Evolutionary conservation across 768 basidiomycete genomes (phyloP).

Genomic region (Lentinula edodes): DNA sequence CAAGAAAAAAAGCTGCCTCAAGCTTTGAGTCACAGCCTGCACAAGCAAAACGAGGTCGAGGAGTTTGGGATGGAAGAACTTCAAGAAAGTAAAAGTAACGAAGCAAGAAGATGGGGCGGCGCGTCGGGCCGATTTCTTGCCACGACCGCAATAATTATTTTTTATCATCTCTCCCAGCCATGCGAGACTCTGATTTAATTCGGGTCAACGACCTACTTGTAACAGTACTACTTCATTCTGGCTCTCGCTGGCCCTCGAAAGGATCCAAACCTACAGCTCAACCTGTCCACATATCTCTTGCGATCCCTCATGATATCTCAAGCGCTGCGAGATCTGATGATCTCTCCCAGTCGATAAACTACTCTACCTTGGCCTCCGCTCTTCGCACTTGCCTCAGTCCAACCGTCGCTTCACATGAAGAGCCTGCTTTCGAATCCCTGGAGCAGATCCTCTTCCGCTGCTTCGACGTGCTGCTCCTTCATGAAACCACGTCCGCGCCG

Average conservation of each 20-base stretch:
- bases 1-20: neutral
- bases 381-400: slow-evolving; percentile 21
- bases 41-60: neutral
- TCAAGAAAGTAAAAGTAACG: neutral
- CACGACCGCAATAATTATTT: neutral
- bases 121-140: neutral
- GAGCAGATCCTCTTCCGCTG: slow-evolving; percentile 40
- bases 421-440: slow-evolving; percentile 32
- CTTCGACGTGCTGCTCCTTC: slow-evolving; percentile 30
- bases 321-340: slow-evolving; percentile 47
- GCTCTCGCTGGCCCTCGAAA: slow-evolving; percentile 40
- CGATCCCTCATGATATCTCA: slow-evolving; percentile 45
- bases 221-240: slow-evolving; percentile 31
- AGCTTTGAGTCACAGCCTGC: neutral
- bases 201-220: slow-evolving; percentile 45
- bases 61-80: neutral
- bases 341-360: slow-evolving; percentile 58
- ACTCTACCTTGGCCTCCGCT: slow-evolving; percentile 39
- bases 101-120: neutral
- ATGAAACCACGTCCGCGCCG: slow-evolving; percentile 23
- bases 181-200: slow-evolving; percentile 19
- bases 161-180: neutral
- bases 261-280: slow-evolving; percentile 34
- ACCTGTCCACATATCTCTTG: slow-evolving; percentile 47
- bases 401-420: slow-evolving; percentile 10